phyloP scores from a whole-genome alignment of 2,329 filamentous ascomycete species.

The Botryosphaeria dothidea region DNA sequence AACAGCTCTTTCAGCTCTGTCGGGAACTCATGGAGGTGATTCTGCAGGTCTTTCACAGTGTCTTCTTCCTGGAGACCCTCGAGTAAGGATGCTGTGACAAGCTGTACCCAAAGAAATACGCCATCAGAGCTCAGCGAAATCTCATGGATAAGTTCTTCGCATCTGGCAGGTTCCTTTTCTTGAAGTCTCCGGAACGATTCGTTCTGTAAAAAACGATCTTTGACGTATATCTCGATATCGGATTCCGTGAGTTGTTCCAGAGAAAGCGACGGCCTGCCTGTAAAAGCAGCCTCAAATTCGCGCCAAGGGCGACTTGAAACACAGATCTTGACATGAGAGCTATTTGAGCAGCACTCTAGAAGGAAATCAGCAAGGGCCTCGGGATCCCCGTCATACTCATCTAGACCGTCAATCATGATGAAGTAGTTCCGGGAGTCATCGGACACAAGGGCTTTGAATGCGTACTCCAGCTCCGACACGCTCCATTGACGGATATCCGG shows the following conservation, averaged over 20 bases:
- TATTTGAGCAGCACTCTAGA: background rate
- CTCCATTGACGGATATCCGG: background rate
- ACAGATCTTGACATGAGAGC: conserved; percentile 8
- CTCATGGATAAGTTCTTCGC: background rate
- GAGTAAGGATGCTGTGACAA: conserved; percentile 23
- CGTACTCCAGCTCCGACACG: background rate
- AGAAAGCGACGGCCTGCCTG: conserved; percentile 1
- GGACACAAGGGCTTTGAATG: background rate
- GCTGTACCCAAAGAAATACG: conserved; percentile 26
- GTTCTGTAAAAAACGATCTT: background rate
- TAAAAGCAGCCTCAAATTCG: conserved; percentile 8
- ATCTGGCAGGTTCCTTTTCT: background rate
- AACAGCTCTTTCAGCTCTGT: conserved; percentile 23
- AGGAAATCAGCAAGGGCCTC: background rate
- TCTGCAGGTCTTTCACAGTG: conserved; percentile 18
- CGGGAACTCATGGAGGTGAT: conserved; percentile 21
- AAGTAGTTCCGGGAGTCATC: background rate
- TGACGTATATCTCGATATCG: conserved; percentile 16
- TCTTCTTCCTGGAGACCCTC: conserved; percentile 21
- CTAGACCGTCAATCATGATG: conserved; percentile 20
- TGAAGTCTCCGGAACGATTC: conserved; percentile 2
- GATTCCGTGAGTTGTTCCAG: conserved; percentile 17
- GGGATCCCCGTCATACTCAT: conserved; percentile 14
- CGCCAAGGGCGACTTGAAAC: background rate
- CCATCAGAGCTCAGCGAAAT: conserved; percentile 23